A percentile compares a stretch with the other conserved stretches of the same genome.
Evolutionary conservation across 257 asterid species (phyloP).

Genomic region (Solanum etuberosum): DNA sequence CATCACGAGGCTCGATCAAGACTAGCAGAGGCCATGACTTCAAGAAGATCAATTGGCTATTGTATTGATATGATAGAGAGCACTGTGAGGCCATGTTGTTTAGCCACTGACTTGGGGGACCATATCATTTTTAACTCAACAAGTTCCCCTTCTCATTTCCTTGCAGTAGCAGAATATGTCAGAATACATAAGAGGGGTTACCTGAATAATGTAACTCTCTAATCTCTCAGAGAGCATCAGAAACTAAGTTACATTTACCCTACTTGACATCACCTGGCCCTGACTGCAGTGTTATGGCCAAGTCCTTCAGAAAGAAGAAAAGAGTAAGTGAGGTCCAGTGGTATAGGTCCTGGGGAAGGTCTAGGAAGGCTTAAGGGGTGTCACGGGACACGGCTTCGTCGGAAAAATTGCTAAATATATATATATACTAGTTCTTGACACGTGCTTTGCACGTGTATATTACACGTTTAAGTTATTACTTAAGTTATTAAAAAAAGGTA

Average conservation of each 20-base stretch:
- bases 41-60: conserved; percentile 48
- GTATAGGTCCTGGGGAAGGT: no score
- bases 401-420: no score
- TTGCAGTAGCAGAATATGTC: background rate
- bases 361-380: no score
- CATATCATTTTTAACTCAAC: background rate
- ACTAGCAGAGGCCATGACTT: conserved; percentile 54
- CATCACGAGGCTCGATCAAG: conserved; percentile 28
- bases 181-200: background rate
- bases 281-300: background rate
- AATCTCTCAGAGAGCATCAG: background rate
- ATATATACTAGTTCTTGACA: no score
- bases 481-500: no score
- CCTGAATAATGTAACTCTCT: background rate
- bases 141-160: background rate
- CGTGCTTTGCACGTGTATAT: no score
- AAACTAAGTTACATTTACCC: background rate
- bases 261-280: background rate
- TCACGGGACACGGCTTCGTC: no score
- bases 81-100: background rate
- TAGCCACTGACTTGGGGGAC: background rate
- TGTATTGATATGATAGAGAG: conserved; percentile 49
- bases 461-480: no score
- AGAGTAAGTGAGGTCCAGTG: background rate
- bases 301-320: background rate